phyloP scores from a whole-genome alignment of 768 basidiomycete species.

The Rhizopogon salebrosus region DNA sequence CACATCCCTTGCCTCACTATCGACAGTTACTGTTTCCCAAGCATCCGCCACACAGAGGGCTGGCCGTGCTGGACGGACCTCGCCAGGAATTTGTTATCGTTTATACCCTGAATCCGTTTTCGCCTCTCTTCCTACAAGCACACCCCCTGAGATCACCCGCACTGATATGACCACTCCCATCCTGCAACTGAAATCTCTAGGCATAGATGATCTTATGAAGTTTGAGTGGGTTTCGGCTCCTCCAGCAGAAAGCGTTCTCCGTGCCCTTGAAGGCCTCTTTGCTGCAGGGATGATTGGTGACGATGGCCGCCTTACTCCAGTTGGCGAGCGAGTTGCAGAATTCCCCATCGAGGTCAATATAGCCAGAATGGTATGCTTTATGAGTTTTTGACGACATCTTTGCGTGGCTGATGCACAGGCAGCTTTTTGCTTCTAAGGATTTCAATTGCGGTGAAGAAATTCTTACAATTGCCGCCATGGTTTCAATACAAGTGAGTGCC shows the following conservation, averaged over 20 bases:
- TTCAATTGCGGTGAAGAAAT: constrained; percentile 93
- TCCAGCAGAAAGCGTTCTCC: constrained; percentile 76
- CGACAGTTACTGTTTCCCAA: constrained; percentile 75
- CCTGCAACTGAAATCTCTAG: constrained; percentile 89
- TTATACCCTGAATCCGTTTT: constrained; percentile 72
- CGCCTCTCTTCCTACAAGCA: constrained; percentile 56
- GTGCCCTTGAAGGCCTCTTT: constrained; percentile 81
- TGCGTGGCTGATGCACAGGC: not conserved
- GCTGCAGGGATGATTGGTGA: constrained; percentile 81
- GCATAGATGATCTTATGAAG: constrained; percentile 91
- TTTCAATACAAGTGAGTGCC: constrained; percentile 68
- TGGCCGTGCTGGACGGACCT: constrained; percentile 92
- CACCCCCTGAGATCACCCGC: constrained; percentile 86
- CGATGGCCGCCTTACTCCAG: constrained; percentile 67
- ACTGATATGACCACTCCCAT: constrained; percentile 90
- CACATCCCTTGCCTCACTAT: constrained; percentile 78
- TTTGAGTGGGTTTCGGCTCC: constrained; percentile 95
- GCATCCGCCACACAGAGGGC: constrained; percentile 92
- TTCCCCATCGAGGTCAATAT: constrained; percentile 90
- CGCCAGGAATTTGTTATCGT: constrained; percentile 88
- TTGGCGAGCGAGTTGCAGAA: constrained; percentile 88
- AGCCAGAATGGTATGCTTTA: constrained; percentile 78
- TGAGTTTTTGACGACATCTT: not conserved
- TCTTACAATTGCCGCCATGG: constrained; percentile 94
- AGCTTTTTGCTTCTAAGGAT: constrained; percentile 86